phyloP scores from a whole-genome alignment of 73 alveolate genomes.

The Tetrahymena elliotti region DNA sequence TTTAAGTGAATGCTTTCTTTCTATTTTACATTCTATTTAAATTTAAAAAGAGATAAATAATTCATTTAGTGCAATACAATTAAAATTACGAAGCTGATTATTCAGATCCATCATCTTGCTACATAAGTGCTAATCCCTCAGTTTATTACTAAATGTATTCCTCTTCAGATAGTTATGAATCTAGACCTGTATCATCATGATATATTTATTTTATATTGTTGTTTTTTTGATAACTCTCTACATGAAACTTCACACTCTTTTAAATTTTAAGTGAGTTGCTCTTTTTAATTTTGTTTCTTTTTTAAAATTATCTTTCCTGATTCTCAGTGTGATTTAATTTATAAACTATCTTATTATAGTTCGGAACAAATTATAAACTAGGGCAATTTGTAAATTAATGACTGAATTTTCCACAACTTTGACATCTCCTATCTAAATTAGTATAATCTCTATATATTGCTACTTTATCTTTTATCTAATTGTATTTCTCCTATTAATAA shows the following conservation, averaged over 20 bases:
- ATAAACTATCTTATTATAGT: neutral
- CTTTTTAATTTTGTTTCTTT: neutral
- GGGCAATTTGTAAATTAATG: slow-evolving; percentile 22
- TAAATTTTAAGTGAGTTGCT: neutral
- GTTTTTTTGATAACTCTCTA: neutral
- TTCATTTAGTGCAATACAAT: neutral
- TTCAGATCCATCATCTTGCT: neutral
- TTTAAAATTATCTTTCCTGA: neutral
- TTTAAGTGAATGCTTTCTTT: neutral
- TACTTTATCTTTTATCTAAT: slow-evolving; percentile 10
- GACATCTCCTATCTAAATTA: slow-evolving; percentile 14
- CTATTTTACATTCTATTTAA: neutral
- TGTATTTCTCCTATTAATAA: neutral
- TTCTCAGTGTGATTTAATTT: neutral
- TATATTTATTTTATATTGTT: neutral
- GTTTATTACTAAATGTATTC: neutral
- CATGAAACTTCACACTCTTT: neutral
- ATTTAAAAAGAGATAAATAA: neutral
- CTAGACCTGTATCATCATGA: neutral
- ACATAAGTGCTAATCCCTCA: neutral
- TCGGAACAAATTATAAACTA: neutral
- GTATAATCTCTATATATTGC: slow-evolving; percentile 9
- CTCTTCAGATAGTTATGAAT: neutral
- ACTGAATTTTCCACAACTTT: slow-evolving; percentile 12
- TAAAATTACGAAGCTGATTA: neutral